A percentile compares a stretch with the other conserved stretches of the same genome.
phyloP scores from a whole-genome alignment of 164 flowering plant species.

The Aristolochia fimbriata region DNA sequence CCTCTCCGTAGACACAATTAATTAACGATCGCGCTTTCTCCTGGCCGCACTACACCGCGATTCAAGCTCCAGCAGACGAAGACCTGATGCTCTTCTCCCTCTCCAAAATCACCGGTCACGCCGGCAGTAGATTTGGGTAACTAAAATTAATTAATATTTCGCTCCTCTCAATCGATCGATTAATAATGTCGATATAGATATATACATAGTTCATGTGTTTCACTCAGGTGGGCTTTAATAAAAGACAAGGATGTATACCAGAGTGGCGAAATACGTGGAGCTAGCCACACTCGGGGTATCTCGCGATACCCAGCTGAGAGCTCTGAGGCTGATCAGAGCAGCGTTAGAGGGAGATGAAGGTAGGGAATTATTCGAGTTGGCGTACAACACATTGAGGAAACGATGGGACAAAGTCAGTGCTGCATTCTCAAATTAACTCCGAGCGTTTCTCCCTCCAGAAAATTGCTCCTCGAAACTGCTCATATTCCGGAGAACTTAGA shows the following conservation, averaged over 20 bases:
- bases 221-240: slow-evolving; percentile 65
- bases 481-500: slow-evolving; percentile 27
- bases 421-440: slow-evolving; percentile 20
- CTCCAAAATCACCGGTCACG: slow-evolving; percentile 84
- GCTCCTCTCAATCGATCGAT: too few relatives aligned
- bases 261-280: slow-evolving; percentile 13
- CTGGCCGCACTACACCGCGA: slow-evolving; percentile 77
- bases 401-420: slow-evolving; percentile 43
- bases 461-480: slow-evolving; percentile 28
- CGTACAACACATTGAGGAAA: slow-evolving; percentile 25
- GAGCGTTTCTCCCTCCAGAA: slow-evolving; percentile 40
- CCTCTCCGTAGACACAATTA: slow-evolving; percentile 20
- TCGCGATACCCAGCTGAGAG: slow-evolving; percentile 51
- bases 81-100: slow-evolving; percentile 62
- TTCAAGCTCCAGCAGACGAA: slow-evolving; percentile 44
- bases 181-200: too few relatives aligned
- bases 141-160: too few relatives aligned
- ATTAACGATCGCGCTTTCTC: slow-evolving; percentile 60
- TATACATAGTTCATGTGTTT: too few relatives aligned
- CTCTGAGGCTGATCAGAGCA: slow-evolving; percentile 38
- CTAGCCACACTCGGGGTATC: slow-evolving; percentile 38
- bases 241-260: slow-evolving; percentile 44
- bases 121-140: slow-evolving; percentile 73
- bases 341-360: slow-evolving; percentile 22
- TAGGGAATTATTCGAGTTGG: slow-evolving; percentile 34